Evolutionary conservation across 1,284 basidiomycete species (phyloP).

Genomic region (Neotropicomus parvogracilis): DNA sequence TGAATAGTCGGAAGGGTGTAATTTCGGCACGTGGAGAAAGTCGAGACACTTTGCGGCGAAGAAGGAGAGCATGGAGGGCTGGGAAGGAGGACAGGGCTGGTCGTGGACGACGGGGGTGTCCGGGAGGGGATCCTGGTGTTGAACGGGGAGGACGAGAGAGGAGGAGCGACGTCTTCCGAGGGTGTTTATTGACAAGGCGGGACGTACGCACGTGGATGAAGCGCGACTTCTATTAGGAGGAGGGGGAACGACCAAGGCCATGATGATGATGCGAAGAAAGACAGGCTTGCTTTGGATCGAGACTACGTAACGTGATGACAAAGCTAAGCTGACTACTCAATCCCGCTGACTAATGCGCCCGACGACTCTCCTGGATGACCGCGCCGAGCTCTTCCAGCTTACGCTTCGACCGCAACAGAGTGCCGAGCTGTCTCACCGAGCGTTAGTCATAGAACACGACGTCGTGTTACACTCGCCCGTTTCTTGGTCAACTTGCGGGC

Average conservation of each 20-base stretch:
- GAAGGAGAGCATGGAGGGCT: constrained; percentile 47
- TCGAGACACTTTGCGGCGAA: constrained; percentile 50
- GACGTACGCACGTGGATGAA: constrained; percentile 58
- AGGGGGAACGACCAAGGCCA: constrained; percentile 33
- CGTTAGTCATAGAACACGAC: constrained; percentile 2
- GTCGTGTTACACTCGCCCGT: constrained; percentile 65
- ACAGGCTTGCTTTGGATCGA: too few species aligned
- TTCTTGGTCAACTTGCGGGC: constrained; percentile 98
- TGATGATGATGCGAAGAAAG: constrained; percentile 10
- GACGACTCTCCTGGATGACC: constrained; percentile 90
- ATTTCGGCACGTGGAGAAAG: constrained; percentile 45
- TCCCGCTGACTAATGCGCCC: constrained; percentile 55
- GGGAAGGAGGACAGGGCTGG: constrained; percentile 5
- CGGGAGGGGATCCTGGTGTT: constrained; percentile 7
- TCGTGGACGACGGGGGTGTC: constrained; percentile 6
- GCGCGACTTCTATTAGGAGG: constrained; percentile 49
- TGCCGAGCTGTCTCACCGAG: constrained; percentile 75
- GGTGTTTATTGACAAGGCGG: constrained; percentile 49
- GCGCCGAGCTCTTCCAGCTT: constrained; percentile 92
- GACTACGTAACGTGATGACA: too few species aligned
- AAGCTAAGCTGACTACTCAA: too few species aligned
- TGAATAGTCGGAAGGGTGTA: constrained; percentile 36
- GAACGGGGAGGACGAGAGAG: constrained; percentile 34
- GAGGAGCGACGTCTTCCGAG: constrained; percentile 52
- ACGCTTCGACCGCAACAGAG: constrained; percentile 93